These are phyloP conservation scores for Hypoxylon lienhwacheense DNA, from an alignment of 495 filamentous ascomycete genomes.

Conservation along the genomic window DNA sequence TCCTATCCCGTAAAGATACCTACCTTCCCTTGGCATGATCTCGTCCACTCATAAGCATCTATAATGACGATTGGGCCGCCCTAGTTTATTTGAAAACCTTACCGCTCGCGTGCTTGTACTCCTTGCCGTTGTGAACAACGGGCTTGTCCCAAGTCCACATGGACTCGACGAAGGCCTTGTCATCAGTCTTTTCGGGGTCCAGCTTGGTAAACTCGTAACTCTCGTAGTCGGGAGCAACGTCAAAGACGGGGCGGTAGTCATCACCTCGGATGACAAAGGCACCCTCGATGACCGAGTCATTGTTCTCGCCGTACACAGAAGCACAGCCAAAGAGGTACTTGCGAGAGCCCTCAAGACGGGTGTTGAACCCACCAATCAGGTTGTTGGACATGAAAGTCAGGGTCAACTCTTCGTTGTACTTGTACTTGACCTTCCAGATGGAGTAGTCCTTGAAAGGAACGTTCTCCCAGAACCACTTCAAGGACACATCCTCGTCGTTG, in stretches of 20 bases:
- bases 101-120: constrained; percentile 68
- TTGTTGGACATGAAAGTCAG: constrained; percentile 98
- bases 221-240: constrained; percentile 96
- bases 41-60: constrained; percentile 37
- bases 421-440: constrained; percentile 89
- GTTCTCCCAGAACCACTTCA: constrained; percentile 99
- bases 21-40: constrained; percentile 26
- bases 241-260: constrained; percentile 82
- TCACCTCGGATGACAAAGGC: constrained; percentile 94
- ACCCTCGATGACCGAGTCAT: constrained; percentile 85
- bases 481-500: constrained; percentile 80
- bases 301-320: constrained; percentile 83
- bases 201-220: constrained; percentile 96
- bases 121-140: constrained; percentile 75
- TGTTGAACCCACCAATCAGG: constrained; percentile 96
- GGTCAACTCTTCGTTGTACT: constrained; percentile 97
- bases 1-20: constrained; percentile 14
- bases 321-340: constrained; percentile 97
- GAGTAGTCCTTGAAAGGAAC: constrained; percentile 92
- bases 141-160: constrained; percentile 88
- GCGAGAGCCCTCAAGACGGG: constrained; percentile 93
- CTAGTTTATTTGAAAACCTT: constrained; percentile 96
- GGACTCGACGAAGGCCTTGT: constrained; percentile 81
- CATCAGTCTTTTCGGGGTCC: constrained; percentile 78
- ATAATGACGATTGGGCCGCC: constrained; percentile 6